These are phyloP conservation scores for Cinchona pubescens DNA, from an alignment of 257 asterid species.

Conservation along the genomic window DNA sequence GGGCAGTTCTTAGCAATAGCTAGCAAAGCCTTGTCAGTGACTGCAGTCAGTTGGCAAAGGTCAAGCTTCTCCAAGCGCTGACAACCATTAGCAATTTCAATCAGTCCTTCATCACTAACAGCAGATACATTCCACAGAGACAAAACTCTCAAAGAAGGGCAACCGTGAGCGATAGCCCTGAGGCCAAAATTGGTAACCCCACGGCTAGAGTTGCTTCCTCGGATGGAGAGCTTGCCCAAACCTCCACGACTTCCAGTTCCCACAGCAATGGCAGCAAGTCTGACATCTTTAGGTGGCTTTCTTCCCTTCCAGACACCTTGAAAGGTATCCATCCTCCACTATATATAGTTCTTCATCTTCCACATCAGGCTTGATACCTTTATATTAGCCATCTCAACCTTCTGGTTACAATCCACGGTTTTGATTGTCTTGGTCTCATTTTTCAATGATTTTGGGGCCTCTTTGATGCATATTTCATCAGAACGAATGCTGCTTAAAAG, in stretches of 20 bases:
- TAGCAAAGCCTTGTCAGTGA: constrained; percentile 62
- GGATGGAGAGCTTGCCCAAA: constrained; percentile 79
- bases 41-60: constrained; percentile 60
- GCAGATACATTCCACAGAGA: constrained; percentile 78
- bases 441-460: constrained; percentile 21
- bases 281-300: constrained; percentile 82
- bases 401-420: constrained; percentile 30
- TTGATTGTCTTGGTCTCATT: constrained; percentile 31
- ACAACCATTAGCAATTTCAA: constrained; percentile 69
- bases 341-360: constrained; percentile 33
- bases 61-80: constrained; percentile 77
- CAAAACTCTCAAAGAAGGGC: constrained; percentile 68
- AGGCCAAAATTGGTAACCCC: constrained; percentile 71
- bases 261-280: constrained; percentile 84
- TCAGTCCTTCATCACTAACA: constrained; percentile 66
- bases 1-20: constrained; percentile 72
- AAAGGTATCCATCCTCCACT: constrained; percentile 54
- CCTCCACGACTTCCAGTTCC: constrained; percentile 81
- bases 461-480: constrained; percentile 44
- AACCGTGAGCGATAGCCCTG: constrained; percentile 71
- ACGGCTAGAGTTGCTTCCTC: constrained; percentile 54
- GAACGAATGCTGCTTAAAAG: constrained; percentile 68
- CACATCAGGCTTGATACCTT: constrained; percentile 22
- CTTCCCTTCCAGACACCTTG: constrained; percentile 83
- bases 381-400: constrained; percentile 26